Conservation (phyloP, 2,329 filamentous ascomycete genomes). For the Drechslerella stenobrocha region DNA sequence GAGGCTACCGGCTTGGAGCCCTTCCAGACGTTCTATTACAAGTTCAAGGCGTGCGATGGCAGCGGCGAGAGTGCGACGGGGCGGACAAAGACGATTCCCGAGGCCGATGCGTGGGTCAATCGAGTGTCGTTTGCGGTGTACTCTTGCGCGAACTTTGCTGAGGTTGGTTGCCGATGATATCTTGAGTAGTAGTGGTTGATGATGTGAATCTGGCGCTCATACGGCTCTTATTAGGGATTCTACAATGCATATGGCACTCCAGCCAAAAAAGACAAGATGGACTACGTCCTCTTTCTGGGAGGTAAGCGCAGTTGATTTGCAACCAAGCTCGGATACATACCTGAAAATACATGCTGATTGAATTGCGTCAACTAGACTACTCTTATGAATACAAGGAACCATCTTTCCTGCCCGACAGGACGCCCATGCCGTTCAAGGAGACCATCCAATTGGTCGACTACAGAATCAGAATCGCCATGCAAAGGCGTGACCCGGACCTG, state of each 20-base stretch:
- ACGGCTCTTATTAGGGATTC: conserved; percentile 59
- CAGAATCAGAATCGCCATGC: conserved; percentile 57
- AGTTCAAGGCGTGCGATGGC: conserved; percentile 52
- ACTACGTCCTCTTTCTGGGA: conserved; percentile 57
- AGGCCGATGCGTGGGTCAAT: conserved; percentile 52
- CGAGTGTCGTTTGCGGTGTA: conserved; percentile 55
- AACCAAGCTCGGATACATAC: too few species aligned
- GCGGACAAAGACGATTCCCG: conserved; percentile 55
- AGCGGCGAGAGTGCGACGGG: conserved; percentile 54
- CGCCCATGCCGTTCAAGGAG: conserved; percentile 52
- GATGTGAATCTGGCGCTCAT: too few species aligned
- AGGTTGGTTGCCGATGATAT: too few species aligned
- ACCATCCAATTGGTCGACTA: conserved; percentile 58
- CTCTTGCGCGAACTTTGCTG: conserved; percentile 55
- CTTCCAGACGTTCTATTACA: conserved; percentile 55
- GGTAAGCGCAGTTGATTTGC: conserved; percentile 13
- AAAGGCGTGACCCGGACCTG: conserved; percentile 56
- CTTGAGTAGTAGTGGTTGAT: too few species aligned
- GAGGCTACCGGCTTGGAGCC: conserved; percentile 52
- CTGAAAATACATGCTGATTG: too few species aligned
- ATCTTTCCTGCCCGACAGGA: conserved; percentile 54
- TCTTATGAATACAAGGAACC: conserved; percentile 66
- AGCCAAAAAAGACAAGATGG: conserved; percentile 58
- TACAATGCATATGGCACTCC: conserved; percentile 60
- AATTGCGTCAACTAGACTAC: conserved; percentile 60